These are phyloP conservation scores for Aeminium ludgeri DNA, from an alignment of 495 filamentous ascomycete species.

Conservation along the genomic window DNA sequence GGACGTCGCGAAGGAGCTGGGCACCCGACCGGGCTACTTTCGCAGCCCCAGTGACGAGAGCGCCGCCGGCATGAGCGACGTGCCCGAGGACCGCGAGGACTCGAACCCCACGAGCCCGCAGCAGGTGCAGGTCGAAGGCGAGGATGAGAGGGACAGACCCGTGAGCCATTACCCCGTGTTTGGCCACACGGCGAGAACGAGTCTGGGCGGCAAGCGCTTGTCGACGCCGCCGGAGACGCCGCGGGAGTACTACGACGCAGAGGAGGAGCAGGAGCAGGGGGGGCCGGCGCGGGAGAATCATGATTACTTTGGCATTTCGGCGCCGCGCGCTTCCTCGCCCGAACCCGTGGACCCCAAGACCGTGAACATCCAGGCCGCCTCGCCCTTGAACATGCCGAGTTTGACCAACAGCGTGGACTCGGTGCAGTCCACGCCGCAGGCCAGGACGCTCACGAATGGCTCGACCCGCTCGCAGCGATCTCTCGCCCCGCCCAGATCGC, in stretches of 20 bases:
- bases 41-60: constrained; percentile 21
- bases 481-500: constrained; percentile 41
- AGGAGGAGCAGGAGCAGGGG: not conserved
- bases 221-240: constrained; percentile 1
- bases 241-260: constrained; percentile 4
- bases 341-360: constrained; percentile 24
- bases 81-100: constrained; percentile 27
- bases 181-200: constrained; percentile 4
- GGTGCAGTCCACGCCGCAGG: constrained; percentile 24
- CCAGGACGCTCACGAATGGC: constrained; percentile 16
- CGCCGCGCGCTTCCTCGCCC: constrained; percentile 33
- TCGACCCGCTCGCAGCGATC: constrained; percentile 12
- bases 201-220: not conserved
- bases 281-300: not conserved
- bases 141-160: constrained; percentile 3
- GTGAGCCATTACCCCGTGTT: constrained; percentile 14
- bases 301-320: constrained; percentile 29
- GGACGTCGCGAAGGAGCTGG: constrained; percentile 61
- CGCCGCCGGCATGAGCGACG: not conserved
- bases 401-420: constrained; percentile 17
- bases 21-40: constrained; percentile 56
- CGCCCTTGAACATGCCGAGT: constrained; percentile 13
- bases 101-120: constrained; percentile 1
- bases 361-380: constrained; percentile 6
- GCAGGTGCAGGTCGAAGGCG: not conserved